Conservation (phyloP, 768 basidiomycete genomes). For the Boletus rubescentipes region DNA sequence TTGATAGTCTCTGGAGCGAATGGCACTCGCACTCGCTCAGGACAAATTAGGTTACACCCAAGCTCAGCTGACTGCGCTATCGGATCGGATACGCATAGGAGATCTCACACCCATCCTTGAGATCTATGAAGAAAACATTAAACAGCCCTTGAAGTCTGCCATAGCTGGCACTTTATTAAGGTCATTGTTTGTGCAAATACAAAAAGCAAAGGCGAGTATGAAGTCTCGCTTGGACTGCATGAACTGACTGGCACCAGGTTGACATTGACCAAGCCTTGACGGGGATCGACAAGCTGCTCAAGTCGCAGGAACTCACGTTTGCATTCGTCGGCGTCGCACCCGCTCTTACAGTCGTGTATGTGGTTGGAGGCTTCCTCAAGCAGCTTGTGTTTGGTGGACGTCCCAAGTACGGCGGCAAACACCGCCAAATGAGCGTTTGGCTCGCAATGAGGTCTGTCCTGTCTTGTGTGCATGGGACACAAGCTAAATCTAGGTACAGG, state of each 20-base stretch:
- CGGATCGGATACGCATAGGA: constrained; percentile 66
- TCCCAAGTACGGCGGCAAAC: constrained; percentile 58
- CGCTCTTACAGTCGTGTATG: constrained; percentile 76
- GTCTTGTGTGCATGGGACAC: not conserved
- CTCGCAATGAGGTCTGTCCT: constrained; percentile 60
- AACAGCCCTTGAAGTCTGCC: constrained; percentile 79
- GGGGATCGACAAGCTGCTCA: constrained; percentile 91
- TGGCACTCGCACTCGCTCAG: constrained; percentile 81
- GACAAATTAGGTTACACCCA: constrained; percentile 72
- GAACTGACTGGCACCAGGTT: constrained; percentile 48
- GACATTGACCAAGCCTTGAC: constrained; percentile 88
- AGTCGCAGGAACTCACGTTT: constrained; percentile 93
- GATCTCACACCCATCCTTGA: constrained; percentile 85
- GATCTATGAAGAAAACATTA: constrained; percentile 91
- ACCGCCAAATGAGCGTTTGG: constrained; percentile 58
- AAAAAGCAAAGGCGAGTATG: constrained; percentile 81
- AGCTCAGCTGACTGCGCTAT: constrained; percentile 63
- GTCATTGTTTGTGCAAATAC: constrained; percentile 86
- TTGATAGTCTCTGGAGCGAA: constrained; percentile 84
- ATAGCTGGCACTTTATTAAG: constrained; percentile 79
- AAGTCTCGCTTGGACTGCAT: not conserved
- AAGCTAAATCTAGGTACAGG: constrained; percentile 32
- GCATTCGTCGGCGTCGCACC: constrained; percentile 97
- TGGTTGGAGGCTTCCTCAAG: constrained; percentile 52
- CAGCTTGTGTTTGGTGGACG: constrained; percentile 50